Percentiles rank a stretch among this genome's conserved stretches.
Evolutionary conservation across 306 rosid species (phyloP).

Genomic region (Fragaria vesca): DNA sequence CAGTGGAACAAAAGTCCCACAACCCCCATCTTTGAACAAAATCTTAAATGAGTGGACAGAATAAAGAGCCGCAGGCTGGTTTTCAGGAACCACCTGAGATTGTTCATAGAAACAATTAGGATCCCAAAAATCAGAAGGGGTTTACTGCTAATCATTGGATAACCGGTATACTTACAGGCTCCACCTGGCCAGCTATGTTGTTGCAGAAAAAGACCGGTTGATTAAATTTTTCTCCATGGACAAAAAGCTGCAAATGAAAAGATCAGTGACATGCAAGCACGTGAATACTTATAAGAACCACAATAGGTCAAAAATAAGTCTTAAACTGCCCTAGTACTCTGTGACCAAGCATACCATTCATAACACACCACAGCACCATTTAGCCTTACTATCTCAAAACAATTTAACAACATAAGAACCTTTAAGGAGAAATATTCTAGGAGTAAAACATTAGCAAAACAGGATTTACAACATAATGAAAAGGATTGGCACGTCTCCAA

Average conservation of each 20-base stretch:
- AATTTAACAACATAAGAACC: neutral
- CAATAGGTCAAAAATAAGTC: neutral
- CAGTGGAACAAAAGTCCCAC: slow-evolving; percentile 94
- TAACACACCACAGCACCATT: neutral
- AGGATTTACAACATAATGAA: neutral
- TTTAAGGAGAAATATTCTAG: neutral
- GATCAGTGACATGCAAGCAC: neutral
- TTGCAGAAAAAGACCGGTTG: slow-evolving; percentile 97
- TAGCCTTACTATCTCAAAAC: neutral
- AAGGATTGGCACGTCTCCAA: neutral
- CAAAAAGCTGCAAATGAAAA: slow-evolving; percentile 59
- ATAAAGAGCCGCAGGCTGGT: slow-evolving; percentile 72
- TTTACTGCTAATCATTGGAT: neutral
- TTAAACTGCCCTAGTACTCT: neutral
- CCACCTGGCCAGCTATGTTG: slow-evolving; percentile 89
- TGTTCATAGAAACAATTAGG: neutral
- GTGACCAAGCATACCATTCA: neutral
- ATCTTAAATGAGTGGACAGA: slow-evolving; percentile 86
- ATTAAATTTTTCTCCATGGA: slow-evolving; percentile 81
- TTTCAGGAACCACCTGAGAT: slow-evolving; percentile 78
- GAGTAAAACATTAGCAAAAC: neutral
- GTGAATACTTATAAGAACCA: neutral
- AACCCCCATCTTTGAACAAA: slow-evolving; percentile 96
- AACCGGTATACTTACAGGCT: slow-evolving; percentile 63
- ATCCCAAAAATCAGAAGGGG: neutral